Evolutionary conservation across 1,284 basidiomycete genomes (phyloP).

Genomic region (Waitea zeae): DNA sequence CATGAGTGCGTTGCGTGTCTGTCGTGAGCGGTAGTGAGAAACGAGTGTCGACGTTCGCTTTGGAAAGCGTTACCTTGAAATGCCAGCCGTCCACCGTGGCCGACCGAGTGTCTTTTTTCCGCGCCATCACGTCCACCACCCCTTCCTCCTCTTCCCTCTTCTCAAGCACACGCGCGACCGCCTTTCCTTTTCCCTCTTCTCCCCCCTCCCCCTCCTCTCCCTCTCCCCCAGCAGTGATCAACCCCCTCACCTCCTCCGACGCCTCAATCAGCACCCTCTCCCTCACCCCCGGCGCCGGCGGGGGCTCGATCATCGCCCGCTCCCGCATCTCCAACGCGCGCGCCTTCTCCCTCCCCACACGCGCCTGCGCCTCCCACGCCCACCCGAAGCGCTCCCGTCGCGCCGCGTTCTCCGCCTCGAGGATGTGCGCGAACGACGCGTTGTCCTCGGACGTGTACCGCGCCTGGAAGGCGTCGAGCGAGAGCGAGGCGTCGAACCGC

Average conservation of each 20-base stretch:
- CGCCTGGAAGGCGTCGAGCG: slow-evolving; percentile 75
- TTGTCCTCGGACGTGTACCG: slow-evolving; percentile 92
- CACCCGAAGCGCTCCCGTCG: slow-evolving; percentile 68
- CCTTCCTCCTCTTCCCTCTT: slow-evolving; percentile 11
- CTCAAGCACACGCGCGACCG: slow-evolving; percentile 11
- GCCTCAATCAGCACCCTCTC: slow-evolving; percentile 50
- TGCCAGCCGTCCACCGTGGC: slow-evolving; percentile 71
- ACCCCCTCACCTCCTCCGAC: slow-evolving; percentile 15
- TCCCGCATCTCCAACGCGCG: slow-evolving; percentile 48
- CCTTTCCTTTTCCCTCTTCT: slow-evolving; percentile 16
- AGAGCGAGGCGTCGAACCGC: slow-evolving; percentile 41
- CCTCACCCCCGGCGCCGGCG: slow-evolving; percentile 41
- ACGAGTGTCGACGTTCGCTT: no score
- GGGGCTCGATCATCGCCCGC: slow-evolving; percentile 50
- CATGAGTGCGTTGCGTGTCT: slow-evolving; percentile 87
- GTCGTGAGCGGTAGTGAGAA: no score
- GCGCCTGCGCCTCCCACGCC: slow-evolving; percentile 82
- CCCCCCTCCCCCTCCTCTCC: slow-evolving; percentile 12
- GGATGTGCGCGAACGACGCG: slow-evolving; percentile 79
- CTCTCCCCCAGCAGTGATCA: slow-evolving; percentile 28
- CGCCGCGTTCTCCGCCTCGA: slow-evolving; percentile 73
- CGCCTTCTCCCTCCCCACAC: slow-evolving; percentile 47
- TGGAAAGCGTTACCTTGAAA: slow-evolving; percentile 51
- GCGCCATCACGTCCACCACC: slow-evolving; percentile 53
- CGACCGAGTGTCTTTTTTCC: slow-evolving; percentile 48